Conservation (phyloP, 1,139 yeast genomes). For the Hemisphaericaspora lyxosophila region DNA sequence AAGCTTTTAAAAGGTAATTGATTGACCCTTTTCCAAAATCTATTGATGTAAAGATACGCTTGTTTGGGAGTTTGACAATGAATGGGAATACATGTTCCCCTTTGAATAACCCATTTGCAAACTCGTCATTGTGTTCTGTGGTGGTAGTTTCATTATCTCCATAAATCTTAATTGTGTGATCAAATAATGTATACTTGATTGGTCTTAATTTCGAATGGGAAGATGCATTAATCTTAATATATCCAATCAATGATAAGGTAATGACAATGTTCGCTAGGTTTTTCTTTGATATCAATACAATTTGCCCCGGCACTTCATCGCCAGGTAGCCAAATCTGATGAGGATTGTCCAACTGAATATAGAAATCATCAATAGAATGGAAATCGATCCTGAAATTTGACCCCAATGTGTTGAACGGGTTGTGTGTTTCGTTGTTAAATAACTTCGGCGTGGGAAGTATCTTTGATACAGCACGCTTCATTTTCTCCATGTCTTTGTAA, state of each 20-base stretch:
- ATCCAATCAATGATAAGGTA: slow-evolving; percentile 54
- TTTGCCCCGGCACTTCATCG: slow-evolving; percentile 65
- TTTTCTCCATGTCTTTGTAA: slow-evolving; percentile 10
- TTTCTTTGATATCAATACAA: slow-evolving; percentile 54
- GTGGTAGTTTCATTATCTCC: slow-evolving; percentile 38
- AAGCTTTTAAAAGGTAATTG: slow-evolving; percentile 61
- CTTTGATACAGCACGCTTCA: slow-evolving; percentile 48
- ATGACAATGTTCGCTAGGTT: slow-evolving; percentile 56
- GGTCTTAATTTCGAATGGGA: slow-evolving; percentile 54
- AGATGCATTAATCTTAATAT: slow-evolving; percentile 53
- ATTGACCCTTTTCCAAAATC: slow-evolving; percentile 86
- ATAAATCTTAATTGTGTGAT: slow-evolving; percentile 66
- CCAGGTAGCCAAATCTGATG: slow-evolving; percentile 70
- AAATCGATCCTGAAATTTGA: slow-evolving; percentile 38
- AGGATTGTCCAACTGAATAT: slow-evolving; percentile 68
- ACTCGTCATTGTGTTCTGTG: slow-evolving; percentile 20
- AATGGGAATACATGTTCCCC: slow-evolving; percentile 92
- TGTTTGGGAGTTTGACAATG: slow-evolving; percentile 71
- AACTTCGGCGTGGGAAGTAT: slow-evolving; percentile 30
- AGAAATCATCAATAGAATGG: slow-evolving; percentile 59
- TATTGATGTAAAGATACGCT: slow-evolving; percentile 69
- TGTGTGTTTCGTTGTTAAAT: slow-evolving; percentile 5
- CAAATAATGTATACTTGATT: slow-evolving; percentile 54
- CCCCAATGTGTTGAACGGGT: slow-evolving; percentile 2
- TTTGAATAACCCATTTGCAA: slow-evolving; percentile 53